These are phyloP conservation scores for Sporothrix sp. DNA, from an alignment of 2,329 filamentous ascomycete genomes.

Conservation along the genomic window DNA sequence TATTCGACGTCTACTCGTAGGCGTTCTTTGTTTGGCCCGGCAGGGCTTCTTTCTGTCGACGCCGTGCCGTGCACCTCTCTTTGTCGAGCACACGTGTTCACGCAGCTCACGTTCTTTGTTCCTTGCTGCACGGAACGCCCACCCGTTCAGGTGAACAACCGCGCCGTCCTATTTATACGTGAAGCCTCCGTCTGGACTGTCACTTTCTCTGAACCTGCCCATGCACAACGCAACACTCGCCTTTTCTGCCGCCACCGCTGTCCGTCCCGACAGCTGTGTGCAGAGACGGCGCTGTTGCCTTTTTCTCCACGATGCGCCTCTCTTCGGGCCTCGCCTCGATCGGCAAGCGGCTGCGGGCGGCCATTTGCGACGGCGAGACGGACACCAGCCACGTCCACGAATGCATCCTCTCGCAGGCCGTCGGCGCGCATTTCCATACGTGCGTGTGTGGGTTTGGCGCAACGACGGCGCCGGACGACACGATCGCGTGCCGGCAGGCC, in stretches of 20 bases:
- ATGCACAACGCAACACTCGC: not conserved
- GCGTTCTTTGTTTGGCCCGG: not conserved
- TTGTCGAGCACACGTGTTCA: not conserved
- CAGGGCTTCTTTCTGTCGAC: not conserved
- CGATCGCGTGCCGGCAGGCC: too few relatives aligned
- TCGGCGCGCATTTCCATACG: too few relatives aligned
- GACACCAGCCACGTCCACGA: not conserved
- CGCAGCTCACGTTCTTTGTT: not conserved
- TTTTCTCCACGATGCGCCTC: not conserved
- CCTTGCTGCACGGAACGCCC: not conserved
- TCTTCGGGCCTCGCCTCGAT: not conserved
- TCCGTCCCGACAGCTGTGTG: not conserved
- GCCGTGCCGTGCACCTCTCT: not conserved
- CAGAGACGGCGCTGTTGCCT: not conserved
- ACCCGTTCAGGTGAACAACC: not conserved
- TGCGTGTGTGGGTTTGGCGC: too few relatives aligned
- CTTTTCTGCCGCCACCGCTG: not conserved
- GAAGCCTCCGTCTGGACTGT: too few relatives aligned
- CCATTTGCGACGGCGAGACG: not conserved
- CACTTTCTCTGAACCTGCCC: not conserved
- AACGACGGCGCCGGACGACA: too few relatives aligned
- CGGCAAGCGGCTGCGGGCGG: constrained; percentile 1
- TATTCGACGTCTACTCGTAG: too few relatives aligned
- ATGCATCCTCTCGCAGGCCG: not conserved
- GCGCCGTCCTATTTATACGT: not conserved